Evolutionary conservation across 257 asterid genomes (phyloP).

Genomic region (Eustoma russellianum): DNA sequence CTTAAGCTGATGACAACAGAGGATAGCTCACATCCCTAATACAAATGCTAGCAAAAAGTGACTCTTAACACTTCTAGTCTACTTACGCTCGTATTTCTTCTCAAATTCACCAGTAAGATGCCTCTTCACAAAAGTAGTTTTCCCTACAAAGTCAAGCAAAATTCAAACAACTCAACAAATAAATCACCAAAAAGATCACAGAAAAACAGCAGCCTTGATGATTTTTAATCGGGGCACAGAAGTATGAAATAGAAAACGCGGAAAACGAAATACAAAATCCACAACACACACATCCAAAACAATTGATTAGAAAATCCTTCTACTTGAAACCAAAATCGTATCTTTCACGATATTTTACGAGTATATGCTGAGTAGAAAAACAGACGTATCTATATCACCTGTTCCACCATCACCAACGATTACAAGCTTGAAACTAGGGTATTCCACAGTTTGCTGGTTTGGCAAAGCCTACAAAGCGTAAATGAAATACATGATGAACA

Average conservation of each 20-base stretch:
- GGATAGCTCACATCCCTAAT: background rate
- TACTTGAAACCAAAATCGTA: background rate
- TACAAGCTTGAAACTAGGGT: conserved; percentile 84
- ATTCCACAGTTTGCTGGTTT: conserved; percentile 66
- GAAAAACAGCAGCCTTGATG: background rate
- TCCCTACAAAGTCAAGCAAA: conserved; percentile 29
- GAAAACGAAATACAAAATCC: too few species aligned
- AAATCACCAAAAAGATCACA: background rate
- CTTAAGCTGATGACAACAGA: background rate
- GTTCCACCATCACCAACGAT: conserved; percentile 91
- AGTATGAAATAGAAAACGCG: too few species aligned
- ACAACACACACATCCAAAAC: background rate
- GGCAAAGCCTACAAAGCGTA: conserved; percentile 61
- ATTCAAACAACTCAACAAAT: background rate
- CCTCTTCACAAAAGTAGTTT: conserved; percentile 87
- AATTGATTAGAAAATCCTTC: too few species aligned
- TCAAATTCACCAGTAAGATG: conserved; percentile 91
- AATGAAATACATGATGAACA: too few species aligned
- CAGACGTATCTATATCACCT: conserved; percentile 22
- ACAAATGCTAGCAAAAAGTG: background rate
- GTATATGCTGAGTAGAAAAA: background rate
- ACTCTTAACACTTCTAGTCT: background rate
- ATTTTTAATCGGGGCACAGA: background rate
- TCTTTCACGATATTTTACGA: conserved; percentile 1
- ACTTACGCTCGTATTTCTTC: conserved; percentile 89